phyloP scores from a whole-genome alignment of 208 protist species.

The Trypanosoma scelopori region DNA sequence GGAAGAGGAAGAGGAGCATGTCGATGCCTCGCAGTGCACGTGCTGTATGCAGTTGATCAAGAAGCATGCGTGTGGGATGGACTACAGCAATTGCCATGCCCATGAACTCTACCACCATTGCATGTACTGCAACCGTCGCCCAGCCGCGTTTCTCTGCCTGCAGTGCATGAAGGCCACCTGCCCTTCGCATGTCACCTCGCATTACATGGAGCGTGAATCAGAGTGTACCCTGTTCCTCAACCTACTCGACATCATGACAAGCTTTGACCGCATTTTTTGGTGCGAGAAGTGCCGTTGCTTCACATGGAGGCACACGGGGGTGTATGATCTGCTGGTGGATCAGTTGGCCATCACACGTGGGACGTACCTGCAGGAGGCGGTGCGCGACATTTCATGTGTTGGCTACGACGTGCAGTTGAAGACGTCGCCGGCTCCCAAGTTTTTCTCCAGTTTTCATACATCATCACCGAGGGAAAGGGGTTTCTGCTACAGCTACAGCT shows the following conservation, averaged over 20 bases:
- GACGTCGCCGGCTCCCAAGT: background rate
- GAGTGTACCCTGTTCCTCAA: slow-evolving; percentile 72
- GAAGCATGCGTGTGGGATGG: slow-evolving; percentile 44
- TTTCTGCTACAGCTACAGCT: background rate
- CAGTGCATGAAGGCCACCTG: slow-evolving; percentile 66
- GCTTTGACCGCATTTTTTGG: slow-evolving; percentile 80
- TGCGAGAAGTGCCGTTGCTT: slow-evolving; percentile 72
- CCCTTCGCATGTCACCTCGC: slow-evolving; percentile 63
- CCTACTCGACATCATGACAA: slow-evolving; percentile 73
- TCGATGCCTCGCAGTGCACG: slow-evolving; percentile 34
- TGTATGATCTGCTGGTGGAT: slow-evolving; percentile 77
- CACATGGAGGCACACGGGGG: slow-evolving; percentile 75
- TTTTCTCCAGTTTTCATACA: background rate
- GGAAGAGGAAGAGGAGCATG: slow-evolving; percentile 9
- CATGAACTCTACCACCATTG: slow-evolving; percentile 63
- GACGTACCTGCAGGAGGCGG: slow-evolving; percentile 51
- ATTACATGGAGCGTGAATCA: slow-evolving; percentile 37
- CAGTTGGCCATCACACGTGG: slow-evolving; percentile 63
- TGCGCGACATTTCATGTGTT: slow-evolving; percentile 66
- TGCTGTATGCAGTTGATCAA: slow-evolving; percentile 51
- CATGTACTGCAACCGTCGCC: slow-evolving; percentile 51
- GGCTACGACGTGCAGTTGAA: slow-evolving; percentile 52
- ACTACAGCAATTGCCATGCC: slow-evolving; percentile 63
- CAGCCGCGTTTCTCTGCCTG: slow-evolving; percentile 68
- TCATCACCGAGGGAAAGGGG: slow-evolving; percentile 8